Evolutionary conservation across 805 yeast genomes (phyloP).

Genomic region (Sugiyamaella chiloensis): DNA sequence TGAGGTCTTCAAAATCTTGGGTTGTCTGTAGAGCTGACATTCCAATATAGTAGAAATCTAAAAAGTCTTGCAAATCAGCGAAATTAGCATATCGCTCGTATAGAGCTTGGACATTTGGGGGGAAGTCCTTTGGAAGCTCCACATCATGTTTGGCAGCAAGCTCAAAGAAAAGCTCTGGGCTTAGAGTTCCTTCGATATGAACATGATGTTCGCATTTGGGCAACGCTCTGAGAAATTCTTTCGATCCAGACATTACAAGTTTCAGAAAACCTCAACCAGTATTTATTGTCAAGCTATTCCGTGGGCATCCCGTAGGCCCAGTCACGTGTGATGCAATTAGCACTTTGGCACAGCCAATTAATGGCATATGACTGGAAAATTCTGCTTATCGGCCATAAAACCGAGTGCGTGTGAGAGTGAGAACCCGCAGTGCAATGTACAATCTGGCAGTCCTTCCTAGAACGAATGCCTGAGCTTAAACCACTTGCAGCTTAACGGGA

Average conservation of each 20-base stretch:
- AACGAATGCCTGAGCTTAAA: no score
- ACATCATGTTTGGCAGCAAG: constrained; percentile 65
- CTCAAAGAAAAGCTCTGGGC: constrained; percentile 68
- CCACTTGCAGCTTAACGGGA: no score
- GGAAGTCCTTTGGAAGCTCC: constrained; percentile 59
- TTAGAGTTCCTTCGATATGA: constrained; percentile 79
- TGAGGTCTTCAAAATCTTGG: constrained; percentile 71
- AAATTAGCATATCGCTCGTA: constrained; percentile 58
- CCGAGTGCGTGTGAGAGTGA: no score
- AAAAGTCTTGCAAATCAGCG: constrained; percentile 69
- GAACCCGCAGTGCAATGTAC: no score
- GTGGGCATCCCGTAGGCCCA: no score
- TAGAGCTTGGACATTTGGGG: constrained; percentile 55
- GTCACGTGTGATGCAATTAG: no score
- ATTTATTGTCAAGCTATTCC: no score
- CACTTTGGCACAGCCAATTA: no score
- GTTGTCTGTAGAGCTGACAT: constrained; percentile 69
- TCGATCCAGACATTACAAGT: constrained; percentile 33
- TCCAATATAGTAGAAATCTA: constrained; percentile 76
- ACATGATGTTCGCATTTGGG: constrained; percentile 89
- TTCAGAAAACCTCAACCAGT: no score
- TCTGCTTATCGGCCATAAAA: no score
- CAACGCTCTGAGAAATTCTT: constrained; percentile 55
- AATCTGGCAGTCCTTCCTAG: no score
- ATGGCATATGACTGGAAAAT: no score